Conservation (phyloP, 2,329 filamentous ascomycete species). For the Botrytis pseudocinerea region DNA sequence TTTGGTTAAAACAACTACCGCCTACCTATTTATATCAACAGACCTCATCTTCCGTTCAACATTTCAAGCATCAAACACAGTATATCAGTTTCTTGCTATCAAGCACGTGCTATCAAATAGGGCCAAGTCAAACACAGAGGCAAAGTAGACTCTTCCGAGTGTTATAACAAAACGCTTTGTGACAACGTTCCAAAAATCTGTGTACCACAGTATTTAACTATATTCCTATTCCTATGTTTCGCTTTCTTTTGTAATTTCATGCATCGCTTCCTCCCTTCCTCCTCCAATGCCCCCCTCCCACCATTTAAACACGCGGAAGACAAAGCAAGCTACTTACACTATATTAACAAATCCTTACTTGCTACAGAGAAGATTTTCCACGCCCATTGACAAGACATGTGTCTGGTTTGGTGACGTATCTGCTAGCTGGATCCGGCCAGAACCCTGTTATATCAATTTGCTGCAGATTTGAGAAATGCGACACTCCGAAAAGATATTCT, state of each 20-base stretch:
- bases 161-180: neutral
- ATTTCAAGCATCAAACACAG: neutral
- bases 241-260: conserved; percentile 6
- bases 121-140: neutral
- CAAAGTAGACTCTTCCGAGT: neutral
- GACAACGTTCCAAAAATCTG: neutral
- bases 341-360: conserved; percentile 1
- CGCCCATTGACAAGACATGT: conserved; percentile 2
- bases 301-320: neutral
- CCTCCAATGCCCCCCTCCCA: neutral
- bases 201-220: conserved; percentile 8
- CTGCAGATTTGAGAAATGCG: conserved; percentile 15
- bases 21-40: neutral
- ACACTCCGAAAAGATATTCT: conserved; percentile 15
- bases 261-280: neutral
- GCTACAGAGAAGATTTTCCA: conserved; percentile 12
- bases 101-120: neutral
- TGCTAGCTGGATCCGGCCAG: neutral
- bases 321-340: conserved; percentile 10
- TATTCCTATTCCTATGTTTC: conserved; percentile 17
- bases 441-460: neutral
- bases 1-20: neutral
- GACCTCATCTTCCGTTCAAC: neutral
- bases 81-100: neutral
- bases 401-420: neutral